Base-by-base conservation (phyloP, 495 filamentous ascomycete species). In the Neurospora sp. region DNA sequence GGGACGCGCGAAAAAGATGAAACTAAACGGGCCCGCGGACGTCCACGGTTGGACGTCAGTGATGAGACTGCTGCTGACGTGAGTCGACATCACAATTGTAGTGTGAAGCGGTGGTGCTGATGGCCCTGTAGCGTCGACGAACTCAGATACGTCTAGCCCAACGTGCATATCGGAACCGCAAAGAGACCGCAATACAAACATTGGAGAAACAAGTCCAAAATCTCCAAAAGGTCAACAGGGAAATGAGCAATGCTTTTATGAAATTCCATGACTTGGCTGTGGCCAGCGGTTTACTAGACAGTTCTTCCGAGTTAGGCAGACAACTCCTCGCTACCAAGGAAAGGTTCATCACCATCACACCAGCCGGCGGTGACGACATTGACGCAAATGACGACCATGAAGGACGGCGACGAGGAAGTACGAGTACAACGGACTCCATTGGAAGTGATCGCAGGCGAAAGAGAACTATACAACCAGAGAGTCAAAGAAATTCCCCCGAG, bases 91-190 rank as follows among this genome's bases (percentile, higher is more conserved):
- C 70, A 16, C 41, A 40, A 69, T 7, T 70, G 40, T 44, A 71
- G 42, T 53, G 45, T 69, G 73, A 70, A 76, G 41, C 8, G 35
- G 65, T 78, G 41, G 74, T 74, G 61, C 72, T 71, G 71, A 75
- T 70, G 74, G 71, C 40, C 8, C 70, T 72, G 37, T 76, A 97
- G 92, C 89, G 92, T 68, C 89, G 93, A 41, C 88, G 93, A 69
- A 94, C 91, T n/a, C 93, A 97, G 81, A 94, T 95, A 71, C 89
- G 93, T 44, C 85, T 96, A 71, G 93, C 93, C 10, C 93, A 97
- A 78, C 86, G 93, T 40, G 93, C 93, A 2, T 96, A 97, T 77
- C 89, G 93, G 10, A 88, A 92, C 74, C 89, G 93, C 18, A 95
- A 96, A 78, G 93, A 97, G 78, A 91, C 87, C 31, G 92, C 91